phyloP scores from a whole-genome alignment of 768 basidiomycete genomes.

The Amanita polypyramis region DNA sequence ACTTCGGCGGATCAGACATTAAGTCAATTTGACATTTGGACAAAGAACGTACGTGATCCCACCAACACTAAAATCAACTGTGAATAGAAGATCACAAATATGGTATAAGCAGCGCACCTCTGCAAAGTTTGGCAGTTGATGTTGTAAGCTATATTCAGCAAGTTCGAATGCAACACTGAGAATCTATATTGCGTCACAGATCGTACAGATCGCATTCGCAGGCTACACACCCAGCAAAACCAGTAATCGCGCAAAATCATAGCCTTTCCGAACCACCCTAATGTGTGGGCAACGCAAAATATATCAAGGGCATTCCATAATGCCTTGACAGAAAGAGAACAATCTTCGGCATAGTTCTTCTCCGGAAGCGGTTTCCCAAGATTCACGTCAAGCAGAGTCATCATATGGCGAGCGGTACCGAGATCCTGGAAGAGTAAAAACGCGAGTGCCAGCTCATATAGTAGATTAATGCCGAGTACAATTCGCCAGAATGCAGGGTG shows the following conservation, averaged over 20 bases:
- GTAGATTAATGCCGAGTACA: slow-evolving; percentile 68
- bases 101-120: slow-evolving; percentile 43
- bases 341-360: slow-evolving; percentile 81
- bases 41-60: slow-evolving; percentile 67
- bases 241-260: slow-evolving; percentile 86
- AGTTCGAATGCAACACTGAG: slow-evolving; percentile 82
- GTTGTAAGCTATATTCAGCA: slow-evolving; percentile 81
- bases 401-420: slow-evolving; percentile 63
- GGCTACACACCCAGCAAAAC: slow-evolving; percentile 74
- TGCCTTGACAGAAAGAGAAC: slow-evolving; percentile 46
- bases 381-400: slow-evolving; percentile 65
- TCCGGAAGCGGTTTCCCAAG: slow-evolving; percentile 69
- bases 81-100: slow-evolving; percentile 10
- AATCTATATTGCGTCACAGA: slow-evolving; percentile 38
- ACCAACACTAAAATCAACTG: slow-evolving; percentile 60
- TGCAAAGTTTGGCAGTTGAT: slow-evolving; percentile 81
- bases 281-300: slow-evolving; percentile 75
- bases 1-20: slow-evolving; percentile 30
- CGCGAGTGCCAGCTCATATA: slow-evolving; percentile 76
- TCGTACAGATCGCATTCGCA: slow-evolving; percentile 1
- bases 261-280: slow-evolving; percentile 90
- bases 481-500: slow-evolving; percentile 84
- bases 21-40: background rate
- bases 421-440: slow-evolving; percentile 84
- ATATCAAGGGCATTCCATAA: slow-evolving; percentile 82